Evolutionary conservation across 2,329 filamentous ascomycete genomes (phyloP), one percentile per base, ranked within the genome.

Genomic region (Penicillium sp.): DNA sequence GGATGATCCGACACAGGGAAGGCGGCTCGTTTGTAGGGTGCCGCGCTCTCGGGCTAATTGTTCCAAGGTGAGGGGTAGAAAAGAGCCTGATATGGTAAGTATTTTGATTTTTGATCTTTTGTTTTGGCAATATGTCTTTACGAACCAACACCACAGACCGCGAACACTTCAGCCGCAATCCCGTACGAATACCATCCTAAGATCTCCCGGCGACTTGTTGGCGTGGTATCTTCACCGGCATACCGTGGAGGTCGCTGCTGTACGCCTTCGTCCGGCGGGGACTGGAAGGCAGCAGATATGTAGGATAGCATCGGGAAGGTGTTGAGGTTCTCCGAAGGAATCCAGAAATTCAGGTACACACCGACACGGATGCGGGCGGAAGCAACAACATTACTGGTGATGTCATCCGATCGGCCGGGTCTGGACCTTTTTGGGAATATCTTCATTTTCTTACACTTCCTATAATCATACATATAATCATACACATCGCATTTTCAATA

Each of bases 111-210:
- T 5, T 19, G 21, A 23, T 31, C 12, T 31, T 33, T 33, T 2
- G 12, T 12, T 1, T 13, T 19, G 12, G 4, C 3, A 2, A 31
- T 17, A 7, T 36, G 27, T 1, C 35, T 27, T 27, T n/a, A 65
- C 70, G 53, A 61, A 73, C 91, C 86, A 59, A 89, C 82, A 39
- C 86, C 92, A 73, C 92, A 96, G 53, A 97, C 90, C 19, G 96
- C 91, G 73, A 96, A 97, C 50, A 94, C 92, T 77, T 97, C 93
- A 25, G 92, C 91, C n/a, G 93, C 93, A 77, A 96, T 96, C 25
- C 89, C 89, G 75, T 97, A 96, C 70, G 88, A 87, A 75, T 96
- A 97, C 89, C 93, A 97, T 67, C 92, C 93, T 42, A 85, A 79
- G 58, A 96, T 83, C 82, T 97, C 93, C 72, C 89, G 91, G 63